Percentiles rank a stretch among this genome's conserved stretches.
Evolutionary conservation across 192 early-diverging fungal species (phyloP).

Genomic region (Phycomyces blakesleeanus): DNA sequence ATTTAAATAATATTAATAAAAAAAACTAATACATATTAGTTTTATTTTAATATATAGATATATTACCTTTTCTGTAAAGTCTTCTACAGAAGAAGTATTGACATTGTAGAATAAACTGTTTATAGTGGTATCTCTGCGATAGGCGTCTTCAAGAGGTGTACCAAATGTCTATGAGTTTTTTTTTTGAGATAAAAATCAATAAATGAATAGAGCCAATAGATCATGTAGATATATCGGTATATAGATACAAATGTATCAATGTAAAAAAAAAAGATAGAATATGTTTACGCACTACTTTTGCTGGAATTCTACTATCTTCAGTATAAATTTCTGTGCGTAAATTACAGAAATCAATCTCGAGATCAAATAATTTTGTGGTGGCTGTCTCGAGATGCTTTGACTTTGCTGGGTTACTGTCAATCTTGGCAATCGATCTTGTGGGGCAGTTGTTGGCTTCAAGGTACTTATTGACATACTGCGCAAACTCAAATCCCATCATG

Average conservation of each 20-base stretch:
- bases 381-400: slow-evolving; percentile 99
- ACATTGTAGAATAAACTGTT: slow-evolving; percentile 98
- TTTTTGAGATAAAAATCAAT: too few species aligned
- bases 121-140: slow-evolving; percentile 94
- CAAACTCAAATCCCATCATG: slow-evolving; percentile 93
- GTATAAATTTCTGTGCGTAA: slow-evolving; percentile 88
- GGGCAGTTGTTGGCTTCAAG: slow-evolving; percentile 42
- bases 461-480: slow-evolving; percentile 64
- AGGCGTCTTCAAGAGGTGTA: slow-evolving; percentile 87
- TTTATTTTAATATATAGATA: slow-evolving; percentile 1
- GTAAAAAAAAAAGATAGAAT: too few species aligned
- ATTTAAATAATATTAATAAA: too few species aligned
- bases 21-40: too few species aligned
- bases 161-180: slow-evolving; percentile 74
- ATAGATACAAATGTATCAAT: too few species aligned
- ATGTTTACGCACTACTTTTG: slow-evolving; percentile 44
- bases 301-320: slow-evolving; percentile 78
- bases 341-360: slow-evolving; percentile 92
- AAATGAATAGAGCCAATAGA: too few species aligned
- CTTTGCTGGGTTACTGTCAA: slow-evolving; percentile 88
- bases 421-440: slow-evolving; percentile 67
- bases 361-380: slow-evolving; percentile 74
- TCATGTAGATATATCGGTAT: too few species aligned
- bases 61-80: slow-evolving; percentile 65
- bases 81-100: slow-evolving; percentile 77